A percentile compares a stretch with the other conserved stretches of the same genome.
Conservation (phyloP, 345 rosid genomes). For the Sapria himalayana region DNA sequence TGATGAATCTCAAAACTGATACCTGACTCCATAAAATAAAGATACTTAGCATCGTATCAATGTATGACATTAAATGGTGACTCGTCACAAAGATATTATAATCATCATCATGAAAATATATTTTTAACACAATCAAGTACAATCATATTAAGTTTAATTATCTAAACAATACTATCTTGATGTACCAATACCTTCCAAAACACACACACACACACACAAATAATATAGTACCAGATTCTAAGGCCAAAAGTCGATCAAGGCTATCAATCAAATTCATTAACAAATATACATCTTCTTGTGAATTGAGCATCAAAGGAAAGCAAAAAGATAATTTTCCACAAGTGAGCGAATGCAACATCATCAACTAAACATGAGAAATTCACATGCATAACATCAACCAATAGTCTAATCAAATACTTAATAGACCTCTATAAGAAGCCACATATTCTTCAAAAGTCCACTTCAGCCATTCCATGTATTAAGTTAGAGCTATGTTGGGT, state of each 20-base stretch:
- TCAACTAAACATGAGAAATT: constrained; percentile 14
- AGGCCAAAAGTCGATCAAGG: constrained; percentile 24
- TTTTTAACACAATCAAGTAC: background rate
- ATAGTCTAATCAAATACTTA: constrained; percentile 11
- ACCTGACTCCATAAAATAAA: too few relatives aligned
- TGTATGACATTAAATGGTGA: too few relatives aligned
- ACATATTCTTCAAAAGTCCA: constrained; percentile 17
- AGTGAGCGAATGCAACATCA: constrained; percentile 24
- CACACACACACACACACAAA: too few relatives aligned
- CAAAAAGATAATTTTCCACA: constrained; percentile 59
- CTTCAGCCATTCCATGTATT: constrained; percentile 23
- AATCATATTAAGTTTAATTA: background rate
- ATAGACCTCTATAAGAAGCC: constrained; percentile 22
- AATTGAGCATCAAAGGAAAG: constrained; percentile 27
- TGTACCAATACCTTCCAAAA: too few relatives aligned
- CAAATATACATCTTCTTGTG: constrained; percentile 18
- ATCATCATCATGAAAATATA: too few relatives aligned
- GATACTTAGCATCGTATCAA: too few relatives aligned
- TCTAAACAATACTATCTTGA: too few relatives aligned
- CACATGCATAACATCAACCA: constrained; percentile 14
- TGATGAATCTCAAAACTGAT: too few relatives aligned
- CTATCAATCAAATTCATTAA: constrained; percentile 32
- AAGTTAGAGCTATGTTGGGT: constrained; percentile 11
- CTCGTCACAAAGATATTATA: too few relatives aligned
- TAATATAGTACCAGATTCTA: constrained; percentile 25